These are phyloP conservation scores for Spergularia marina DNA, from an alignment of 148 eudicot genomes.

Conservation along the genomic window DNA sequence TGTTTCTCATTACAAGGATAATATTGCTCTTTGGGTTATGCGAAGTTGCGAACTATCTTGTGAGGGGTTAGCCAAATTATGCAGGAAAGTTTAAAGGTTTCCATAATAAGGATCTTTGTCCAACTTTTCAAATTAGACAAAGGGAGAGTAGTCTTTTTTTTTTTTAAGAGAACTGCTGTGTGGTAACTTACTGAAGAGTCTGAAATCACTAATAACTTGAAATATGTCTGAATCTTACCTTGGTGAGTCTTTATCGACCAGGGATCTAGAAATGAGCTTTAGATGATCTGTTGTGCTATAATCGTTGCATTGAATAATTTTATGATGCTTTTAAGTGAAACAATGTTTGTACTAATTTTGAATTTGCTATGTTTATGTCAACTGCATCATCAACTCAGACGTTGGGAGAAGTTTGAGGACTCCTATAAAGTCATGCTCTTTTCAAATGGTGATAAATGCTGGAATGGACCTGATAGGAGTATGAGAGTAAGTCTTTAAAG, in stretches of 20 bases:
- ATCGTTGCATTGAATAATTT: slow-evolving; percentile 9
- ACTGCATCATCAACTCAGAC: slow-evolving; percentile 37
- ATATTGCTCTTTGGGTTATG: not conserved
- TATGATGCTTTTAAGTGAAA: not conserved
- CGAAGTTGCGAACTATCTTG: not conserved
- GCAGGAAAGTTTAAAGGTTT: not conserved
- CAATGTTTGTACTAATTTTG: slow-evolving; percentile 4
- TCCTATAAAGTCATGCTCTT: slow-evolving; percentile 74
- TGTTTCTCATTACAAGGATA: not conserved
- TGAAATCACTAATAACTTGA: not conserved
- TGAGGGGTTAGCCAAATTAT: not conserved
- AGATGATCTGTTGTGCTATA: not conserved
- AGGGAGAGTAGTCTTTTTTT: not conserved
- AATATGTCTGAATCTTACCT: not conserved
- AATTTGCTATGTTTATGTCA: slow-evolving; percentile 4
- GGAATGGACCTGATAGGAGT: slow-evolving; percentile 99
- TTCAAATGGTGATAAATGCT: slow-evolving; percentile 88
- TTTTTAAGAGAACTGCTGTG: not conserved
- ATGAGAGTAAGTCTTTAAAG: slow-evolving; percentile 47
- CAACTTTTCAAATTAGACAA: not conserved
- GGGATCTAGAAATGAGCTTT: not conserved
- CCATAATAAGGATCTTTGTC: not conserved
- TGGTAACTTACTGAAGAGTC: not conserved
- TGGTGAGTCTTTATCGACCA: not conserved
- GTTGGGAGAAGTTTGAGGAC: slow-evolving; percentile 91